Conservation (phyloP, 148 eudicot genomes). For the Linanthus parryae region DNA sequence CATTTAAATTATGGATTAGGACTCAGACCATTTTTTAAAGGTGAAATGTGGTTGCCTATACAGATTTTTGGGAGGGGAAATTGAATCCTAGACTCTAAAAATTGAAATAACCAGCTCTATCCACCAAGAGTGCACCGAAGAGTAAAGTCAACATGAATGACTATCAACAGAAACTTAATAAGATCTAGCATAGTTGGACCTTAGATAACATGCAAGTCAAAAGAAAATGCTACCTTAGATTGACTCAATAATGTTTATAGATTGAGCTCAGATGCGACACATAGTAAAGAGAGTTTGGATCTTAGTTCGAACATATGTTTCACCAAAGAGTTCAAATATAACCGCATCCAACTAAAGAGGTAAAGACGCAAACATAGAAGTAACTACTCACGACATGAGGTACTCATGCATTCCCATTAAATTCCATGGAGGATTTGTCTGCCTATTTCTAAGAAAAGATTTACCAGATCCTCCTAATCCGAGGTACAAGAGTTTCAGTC, state of each 20-base stretch:
- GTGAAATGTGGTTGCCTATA: too few relatives aligned
- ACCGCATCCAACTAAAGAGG: too few relatives aligned
- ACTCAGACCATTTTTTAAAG: not conserved
- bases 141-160: not conserved
- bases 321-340: not conserved
- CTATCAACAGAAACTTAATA: not conserved
- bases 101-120: slow-evolving; percentile 37
- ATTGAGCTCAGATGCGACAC: not conserved
- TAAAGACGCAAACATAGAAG: too few relatives aligned
- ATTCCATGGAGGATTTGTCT: too few relatives aligned
- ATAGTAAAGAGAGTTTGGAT: too few relatives aligned
- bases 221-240: not conserved
- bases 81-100: slow-evolving; percentile 46
- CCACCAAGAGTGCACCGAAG: slow-evolving; percentile 26
- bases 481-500: too few relatives aligned
- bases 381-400: too few relatives aligned
- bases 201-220: not conserved
- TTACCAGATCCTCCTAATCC: too few relatives aligned
- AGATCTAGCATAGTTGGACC: not conserved
- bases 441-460: too few relatives aligned
- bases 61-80: not conserved
- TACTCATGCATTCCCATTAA: too few relatives aligned
- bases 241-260: not conserved
- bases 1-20: not conserved
- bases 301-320: not conserved